A percentile compares a stretch with the other conserved stretches of the same genome.
Evolutionary conservation across 352 stramenopile genomes (phyloP).

Genomic region (Globisporangium nagaii): DNA sequence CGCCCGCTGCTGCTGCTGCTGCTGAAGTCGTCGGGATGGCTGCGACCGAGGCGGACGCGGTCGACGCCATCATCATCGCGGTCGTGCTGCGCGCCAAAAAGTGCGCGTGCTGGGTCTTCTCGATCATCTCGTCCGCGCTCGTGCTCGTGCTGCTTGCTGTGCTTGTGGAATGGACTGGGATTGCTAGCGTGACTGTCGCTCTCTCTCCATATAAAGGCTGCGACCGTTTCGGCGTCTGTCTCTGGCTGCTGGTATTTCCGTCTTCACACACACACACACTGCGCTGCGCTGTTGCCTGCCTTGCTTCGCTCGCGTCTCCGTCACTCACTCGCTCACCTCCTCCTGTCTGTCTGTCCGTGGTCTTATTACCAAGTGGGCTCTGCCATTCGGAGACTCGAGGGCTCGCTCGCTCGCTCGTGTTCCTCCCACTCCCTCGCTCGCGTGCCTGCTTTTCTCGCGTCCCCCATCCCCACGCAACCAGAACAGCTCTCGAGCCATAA

Average conservation of each 20-base stretch:
- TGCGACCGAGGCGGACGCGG: neutral
- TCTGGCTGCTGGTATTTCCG: neutral
- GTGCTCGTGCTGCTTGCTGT: neutral
- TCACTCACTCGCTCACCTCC: neutral
- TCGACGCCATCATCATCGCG: slow-evolving; percentile 1
- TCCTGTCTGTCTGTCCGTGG: neutral
- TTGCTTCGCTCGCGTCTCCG: neutral
- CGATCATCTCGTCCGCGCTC: slow-evolving; percentile 5
- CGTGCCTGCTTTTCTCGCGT: neutral
- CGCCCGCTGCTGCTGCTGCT: slow-evolving; percentile 6
- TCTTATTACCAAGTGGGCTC: slow-evolving; percentile 2
- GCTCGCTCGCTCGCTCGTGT: too few species aligned
- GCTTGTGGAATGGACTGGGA: neutral
- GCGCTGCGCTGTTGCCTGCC: too few species aligned
- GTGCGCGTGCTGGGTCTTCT: slow-evolving; percentile 3
- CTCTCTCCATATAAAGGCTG: slow-evolving; percentile 4
- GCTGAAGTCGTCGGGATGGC: slow-evolving; percentile 2
- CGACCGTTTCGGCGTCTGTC: neutral
- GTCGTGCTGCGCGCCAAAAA: slow-evolving; percentile 2
- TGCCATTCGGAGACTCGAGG: neutral
- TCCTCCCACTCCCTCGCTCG: neutral
- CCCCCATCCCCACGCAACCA: neutral
- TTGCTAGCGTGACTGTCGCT: too few species aligned
- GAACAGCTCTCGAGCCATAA: too few species aligned
- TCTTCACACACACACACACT: too few species aligned